phyloP scores from a whole-genome alignment of 768 basidiomycete genomes.

The Multifurca ochricompacta region DNA sequence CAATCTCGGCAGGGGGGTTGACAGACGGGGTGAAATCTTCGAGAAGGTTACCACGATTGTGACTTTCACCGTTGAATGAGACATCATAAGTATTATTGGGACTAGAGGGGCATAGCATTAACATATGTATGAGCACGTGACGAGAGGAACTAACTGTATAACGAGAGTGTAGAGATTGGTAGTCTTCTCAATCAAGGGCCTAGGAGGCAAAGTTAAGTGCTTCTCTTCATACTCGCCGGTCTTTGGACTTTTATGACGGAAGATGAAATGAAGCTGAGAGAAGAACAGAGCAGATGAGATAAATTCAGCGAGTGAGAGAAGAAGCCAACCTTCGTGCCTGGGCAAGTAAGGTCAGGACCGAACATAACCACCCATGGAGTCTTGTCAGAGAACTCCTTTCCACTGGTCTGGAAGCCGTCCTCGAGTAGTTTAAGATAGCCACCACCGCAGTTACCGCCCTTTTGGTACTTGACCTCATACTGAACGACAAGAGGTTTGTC shows the following conservation, averaged over 20 bases:
- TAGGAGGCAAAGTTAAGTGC: constrained; percentile 76
- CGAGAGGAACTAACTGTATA: constrained; percentile 58
- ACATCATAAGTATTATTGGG: constrained; percentile 94
- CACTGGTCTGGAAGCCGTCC: constrained; percentile 88
- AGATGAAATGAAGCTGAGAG: constrained; percentile 90
- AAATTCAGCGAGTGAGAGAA: background rate
- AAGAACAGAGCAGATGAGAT: background rate
- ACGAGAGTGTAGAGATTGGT: constrained; percentile 94
- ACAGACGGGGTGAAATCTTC: constrained; percentile 92
- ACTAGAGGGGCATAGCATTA: constrained; percentile 31
- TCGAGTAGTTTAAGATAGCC: constrained; percentile 96
- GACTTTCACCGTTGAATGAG: constrained; percentile 77
- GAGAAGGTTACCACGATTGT: constrained; percentile 74
- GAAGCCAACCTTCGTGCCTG: constrained; percentile 69
- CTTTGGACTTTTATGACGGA: constrained; percentile 93
- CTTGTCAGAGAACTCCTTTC: constrained; percentile 89
- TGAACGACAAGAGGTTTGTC: constrained; percentile 87
- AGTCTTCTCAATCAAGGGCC: constrained; percentile 80
- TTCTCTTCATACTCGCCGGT: constrained; percentile 96
- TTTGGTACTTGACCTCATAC: constrained; percentile 99
- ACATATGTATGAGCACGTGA: background rate
- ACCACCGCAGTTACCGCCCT: constrained; percentile 98
- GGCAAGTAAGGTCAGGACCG: constrained; percentile 91
- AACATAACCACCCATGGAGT: constrained; percentile 98
- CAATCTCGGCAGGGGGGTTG: constrained; percentile 89